Base-by-base conservation (phyloP, 108 stramenopile species). In the Chaetoceros muelleri region DNA sequence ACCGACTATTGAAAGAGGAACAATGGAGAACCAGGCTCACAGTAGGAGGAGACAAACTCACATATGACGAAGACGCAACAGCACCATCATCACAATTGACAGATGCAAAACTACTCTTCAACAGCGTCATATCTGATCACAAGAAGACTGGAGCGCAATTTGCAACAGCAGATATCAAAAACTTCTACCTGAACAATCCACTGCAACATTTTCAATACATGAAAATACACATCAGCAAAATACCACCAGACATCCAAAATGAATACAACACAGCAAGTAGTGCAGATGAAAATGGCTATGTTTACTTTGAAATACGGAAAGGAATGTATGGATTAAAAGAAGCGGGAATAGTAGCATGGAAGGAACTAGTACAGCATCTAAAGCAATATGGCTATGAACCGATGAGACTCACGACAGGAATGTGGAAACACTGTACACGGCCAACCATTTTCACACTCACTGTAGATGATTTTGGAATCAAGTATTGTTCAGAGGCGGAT, bases 251-350 rank as follows among this genome's bases (percentile, higher is more conserved):
- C 13, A 55, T 79, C 31, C 61, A 71, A 18, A 26, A 58, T 2
- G 30, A 64, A 20, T 74, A 74, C 61, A 53, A 74, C 2, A 50
- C 74, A 25, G 55, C 72, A 3, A 10, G n/a, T 8, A 28, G 31
- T 1, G 27, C 28, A 13, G 52, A 46, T 0, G 40, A 67, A 50
- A 30, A 48, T 2, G 51, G 55, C 10, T 28, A 48, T 23, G 34
- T 68, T 0, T 62, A 72, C 48, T 0, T 59, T 21, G 54, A 65
- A 49, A n/a, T n/a, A n/a, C n/a, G n/a, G n/a, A n/a, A n/a, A n/a
- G n/a, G n/a, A n/a, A n/a, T n/a, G n/a, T n/a, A 47, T 61, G 76
- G 76, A 22, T 65, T 78, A 18, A 65, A 62, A 13, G 71, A 77
- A 52, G 61, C 70, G 2, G 68, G 75, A 44, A 28, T 46, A 3